Conservation (phyloP, 2,329 filamentous ascomycete genomes). For the Diatrype stigma region DNA sequence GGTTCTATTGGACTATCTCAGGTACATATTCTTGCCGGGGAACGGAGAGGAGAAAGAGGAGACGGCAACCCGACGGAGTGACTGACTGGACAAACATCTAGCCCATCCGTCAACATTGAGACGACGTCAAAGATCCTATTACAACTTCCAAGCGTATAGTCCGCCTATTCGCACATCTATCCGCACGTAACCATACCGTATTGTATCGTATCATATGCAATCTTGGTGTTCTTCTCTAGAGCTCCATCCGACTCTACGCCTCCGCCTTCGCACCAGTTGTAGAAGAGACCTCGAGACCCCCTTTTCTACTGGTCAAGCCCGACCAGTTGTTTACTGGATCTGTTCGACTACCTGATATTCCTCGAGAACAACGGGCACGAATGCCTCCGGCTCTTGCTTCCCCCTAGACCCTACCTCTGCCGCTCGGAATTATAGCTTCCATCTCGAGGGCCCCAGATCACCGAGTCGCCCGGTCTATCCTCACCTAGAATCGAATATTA, state of each 20-base stretch:
- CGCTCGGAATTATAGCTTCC: conserved; percentile 8
- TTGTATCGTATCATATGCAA: no score
- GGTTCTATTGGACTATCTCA: not conserved
- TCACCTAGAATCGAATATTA: not conserved
- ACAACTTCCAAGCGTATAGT: not conserved
- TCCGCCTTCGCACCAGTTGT: not conserved
- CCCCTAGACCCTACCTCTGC: conserved; percentile 13
- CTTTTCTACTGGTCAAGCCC: conserved; percentile 18
- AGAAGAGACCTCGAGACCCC: not conserved
- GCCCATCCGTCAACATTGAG: no score
- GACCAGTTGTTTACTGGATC: conserved; percentile 12
- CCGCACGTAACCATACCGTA: no score
- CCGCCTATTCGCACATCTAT: no score
- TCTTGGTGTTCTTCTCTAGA: not conserved
- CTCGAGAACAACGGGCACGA: conserved; percentile 17
- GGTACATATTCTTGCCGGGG: not conserved
- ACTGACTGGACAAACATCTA: not conserved
- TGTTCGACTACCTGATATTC: conserved; percentile 12
- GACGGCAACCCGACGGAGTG: not conserved
- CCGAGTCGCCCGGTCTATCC: not conserved
- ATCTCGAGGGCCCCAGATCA: conserved; percentile 8
- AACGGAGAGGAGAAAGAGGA: not conserved
- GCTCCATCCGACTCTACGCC: not conserved
- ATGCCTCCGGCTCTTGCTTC: conserved; percentile 25
- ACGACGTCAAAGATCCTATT: not conserved